Conservation (phyloP, 2,329 filamentous ascomycete species). For the Microdochium bolleyi region DNA sequence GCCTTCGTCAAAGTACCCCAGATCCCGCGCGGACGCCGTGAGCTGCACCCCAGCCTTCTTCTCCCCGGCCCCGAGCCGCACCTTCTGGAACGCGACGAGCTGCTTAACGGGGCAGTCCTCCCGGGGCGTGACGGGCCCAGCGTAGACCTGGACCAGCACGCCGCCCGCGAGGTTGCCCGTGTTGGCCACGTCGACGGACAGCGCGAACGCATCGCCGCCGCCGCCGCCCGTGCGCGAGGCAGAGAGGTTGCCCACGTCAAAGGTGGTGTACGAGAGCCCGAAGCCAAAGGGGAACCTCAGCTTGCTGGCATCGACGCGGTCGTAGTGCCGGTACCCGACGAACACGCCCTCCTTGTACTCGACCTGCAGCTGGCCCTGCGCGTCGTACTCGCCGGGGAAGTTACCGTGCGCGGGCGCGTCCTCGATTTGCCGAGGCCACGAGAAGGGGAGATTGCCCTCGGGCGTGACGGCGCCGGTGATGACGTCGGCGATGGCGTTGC, state of each 20-base stretch:
- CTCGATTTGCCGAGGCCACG: conserved; percentile 50
- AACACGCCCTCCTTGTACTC: conserved; percentile 65
- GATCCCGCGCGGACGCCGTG: conserved; percentile 10
- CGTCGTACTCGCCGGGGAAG: conserved; percentile 41
- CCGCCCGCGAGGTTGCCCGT: conserved; percentile 42
- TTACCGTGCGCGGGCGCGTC: conserved; percentile 61
- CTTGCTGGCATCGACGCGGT: conserved; percentile 46
- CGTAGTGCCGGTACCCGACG: conserved; percentile 61
- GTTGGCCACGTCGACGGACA: conserved; percentile 50
- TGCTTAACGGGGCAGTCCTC: conserved; percentile 17
- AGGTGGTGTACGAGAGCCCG: conserved; percentile 54
- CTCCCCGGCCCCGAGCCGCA: conserved; percentile 12
- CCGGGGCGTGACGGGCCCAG: conserved; percentile 8
- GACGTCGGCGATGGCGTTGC: conserved; percentile 60
- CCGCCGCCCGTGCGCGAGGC: conserved; percentile 13
- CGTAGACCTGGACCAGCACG: conserved; percentile 50
- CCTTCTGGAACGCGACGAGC: conserved; percentile 21
- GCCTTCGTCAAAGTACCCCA: conserved; percentile 17
- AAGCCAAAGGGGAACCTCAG: conserved; percentile 61
- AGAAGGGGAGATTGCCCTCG: conserved; percentile 55
- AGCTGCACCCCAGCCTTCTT: conserved; percentile 7
- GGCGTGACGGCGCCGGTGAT: conserved; percentile 58
- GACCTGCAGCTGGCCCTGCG: conserved; percentile 44
- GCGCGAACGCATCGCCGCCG: conserved; percentile 30
- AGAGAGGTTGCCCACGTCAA: conserved; percentile 38